phyloP scores from a whole-genome alignment of 163 green algal genomes.

The Coccomyxa subellipsoidea region DNA sequence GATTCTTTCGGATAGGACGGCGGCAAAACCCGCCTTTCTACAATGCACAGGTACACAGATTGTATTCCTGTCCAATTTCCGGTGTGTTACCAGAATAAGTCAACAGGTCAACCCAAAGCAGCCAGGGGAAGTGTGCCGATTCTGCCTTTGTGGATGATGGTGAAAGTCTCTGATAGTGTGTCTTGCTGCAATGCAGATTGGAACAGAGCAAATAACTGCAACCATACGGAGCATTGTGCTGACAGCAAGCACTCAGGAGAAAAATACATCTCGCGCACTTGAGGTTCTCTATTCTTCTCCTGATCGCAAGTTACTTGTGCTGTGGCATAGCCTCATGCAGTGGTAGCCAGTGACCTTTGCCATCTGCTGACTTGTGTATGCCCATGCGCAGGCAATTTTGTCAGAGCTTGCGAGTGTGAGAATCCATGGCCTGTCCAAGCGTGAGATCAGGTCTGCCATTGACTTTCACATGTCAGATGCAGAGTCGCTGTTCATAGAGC shows the following conservation, averaged over 20 bases:
- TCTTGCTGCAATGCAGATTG: too few relatives aligned
- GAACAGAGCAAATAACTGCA: slow-evolving; percentile 38
- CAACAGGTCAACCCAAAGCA: too few relatives aligned
- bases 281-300: slow-evolving; percentile 47
- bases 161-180: too few relatives aligned
- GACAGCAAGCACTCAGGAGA: slow-evolving; percentile 26
- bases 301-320: not conserved
- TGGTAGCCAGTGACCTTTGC: not conserved
- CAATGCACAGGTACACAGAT: slow-evolving; percentile 23
- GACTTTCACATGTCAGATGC: slow-evolving; percentile 49
- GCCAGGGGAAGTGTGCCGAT: too few relatives aligned
- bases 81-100: too few relatives aligned
- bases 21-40: slow-evolving; percentile 53
- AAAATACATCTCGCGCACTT: slow-evolving; percentile 50
- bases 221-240: slow-evolving; percentile 31
- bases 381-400: slow-evolving; percentile 46
- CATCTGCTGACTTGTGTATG: not conserved
- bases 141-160: too few relatives aligned
- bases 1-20: slow-evolving; percentile 69
- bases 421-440: slow-evolving; percentile 62
- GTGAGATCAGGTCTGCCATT: slow-evolving; percentile 47
- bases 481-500: slow-evolving; percentile 77
- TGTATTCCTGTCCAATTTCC: not conserved
- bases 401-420: slow-evolving; percentile 71
- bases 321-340: not conserved